Evolutionary conservation across 2,329 filamentous ascomycete genomes (phyloP), one percentile per base, ranked within the genome.

Genomic region (Aaosphaeria arxii): DNA sequence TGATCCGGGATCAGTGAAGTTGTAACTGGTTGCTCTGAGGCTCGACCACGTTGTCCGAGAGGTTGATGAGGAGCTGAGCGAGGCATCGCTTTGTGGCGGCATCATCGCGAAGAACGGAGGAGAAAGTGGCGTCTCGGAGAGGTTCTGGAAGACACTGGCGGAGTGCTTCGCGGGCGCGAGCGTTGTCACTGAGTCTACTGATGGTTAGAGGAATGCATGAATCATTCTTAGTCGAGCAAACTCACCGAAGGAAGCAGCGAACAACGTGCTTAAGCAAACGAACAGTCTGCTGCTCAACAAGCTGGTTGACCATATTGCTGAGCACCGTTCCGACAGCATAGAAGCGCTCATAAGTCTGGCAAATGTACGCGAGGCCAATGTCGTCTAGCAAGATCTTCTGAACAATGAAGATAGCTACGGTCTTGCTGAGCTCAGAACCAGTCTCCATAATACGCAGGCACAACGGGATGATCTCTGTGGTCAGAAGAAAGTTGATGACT

Each of bases 391-490:
- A 76, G 29, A 99, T 99, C 80, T 99, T 99, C 74, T 99, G 94
- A 13, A 99, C 94, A 62, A 99, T 99, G 77, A 99, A 99, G 63
- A 99, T 99, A 49, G 94, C 94, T 11, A 99, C 94, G 0, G 94
- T 99, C 78, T 99, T 99, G 78, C 91, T 96, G 51, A 99, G 81
- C 73, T 99, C 94, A 1, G 91, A 96, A 43, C 94, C 94, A 0
- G 94, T 99, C 77, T 99, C 94, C 94, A 99, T 99, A 66, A 99
- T 99, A 52, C 94, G 86, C 40, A 99, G 85, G 71, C 94, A 99
- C 9, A 99, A 83, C 7, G 94, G 94, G 49, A 99, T 99, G 59
- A 99, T 99, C 74, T 99, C 94, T 30, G 94, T 99, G 1, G 94
- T 97, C 43, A 99, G 80, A 46, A 99, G 86, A 70, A 99, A 99